Base-by-base conservation (phyloP, 2,329 filamentous ascomycete species). In the Stenocarpella maydis region DNA sequence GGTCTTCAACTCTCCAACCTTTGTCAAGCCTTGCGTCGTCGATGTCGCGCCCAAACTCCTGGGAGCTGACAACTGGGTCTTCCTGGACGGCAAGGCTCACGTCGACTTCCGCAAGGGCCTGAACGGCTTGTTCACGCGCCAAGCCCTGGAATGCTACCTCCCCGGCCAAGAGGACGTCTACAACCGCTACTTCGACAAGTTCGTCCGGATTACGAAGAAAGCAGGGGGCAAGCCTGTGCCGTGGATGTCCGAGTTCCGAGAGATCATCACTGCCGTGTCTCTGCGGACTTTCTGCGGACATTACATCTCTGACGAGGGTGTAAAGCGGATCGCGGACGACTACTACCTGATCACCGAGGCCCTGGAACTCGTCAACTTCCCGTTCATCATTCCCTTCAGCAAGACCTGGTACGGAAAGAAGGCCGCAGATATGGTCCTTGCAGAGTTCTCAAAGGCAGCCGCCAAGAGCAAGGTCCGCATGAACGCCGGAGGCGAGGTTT, bases 331-430 rank as follows among this genome's bases (percentile, higher is more conserved):
- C 73, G 92, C 95, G 71, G 92, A 97, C 81, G 95, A 98, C 82
- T 99, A 97, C 84, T 98, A 97, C 82, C 88, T 95, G 73, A 97
- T 98, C 78, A 98, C 96, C 17, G 95, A 92, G 69, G 96, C 96
- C 26, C 88, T 98, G 74, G 96, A 99, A 82, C 88, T 98, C 55
- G 96, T 99, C 85, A 98, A 98, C 85, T 97, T 98, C 85, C 95
- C 96, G 70, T 92, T 98, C 82, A 98, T 98, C 78, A 82, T 98
- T 49, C 95, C 95, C 47, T 98, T 89, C 85, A 98, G 95, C 78
- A 95, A 94, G 85, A 94, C 94, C 6, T 98, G 94, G 94, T 97
- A 97, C 78, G 96, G 95, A 76, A 97, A 98, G 87, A 97, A 95
- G 84, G 94, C 94, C 37, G 91, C 95, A 69, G 93, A 97, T 77